Conservation (phyloP, 345 rosid genomes). For the Cardiospermum halicacabum region DNA sequence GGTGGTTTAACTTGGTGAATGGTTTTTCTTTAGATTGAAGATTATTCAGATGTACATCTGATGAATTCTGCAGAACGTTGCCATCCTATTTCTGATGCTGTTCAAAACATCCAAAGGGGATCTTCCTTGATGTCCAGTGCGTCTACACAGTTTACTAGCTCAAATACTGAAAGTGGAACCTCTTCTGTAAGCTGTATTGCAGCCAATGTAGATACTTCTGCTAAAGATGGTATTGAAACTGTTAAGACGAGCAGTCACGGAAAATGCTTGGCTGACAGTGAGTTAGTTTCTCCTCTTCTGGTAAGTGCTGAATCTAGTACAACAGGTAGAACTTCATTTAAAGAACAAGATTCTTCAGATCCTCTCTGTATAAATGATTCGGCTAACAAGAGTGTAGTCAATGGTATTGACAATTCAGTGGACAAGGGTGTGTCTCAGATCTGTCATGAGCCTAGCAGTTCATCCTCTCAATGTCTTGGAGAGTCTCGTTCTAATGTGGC, state of each 20-base stretch:
- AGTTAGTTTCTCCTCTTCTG: conserved; percentile 34
- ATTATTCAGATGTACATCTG: conserved; percentile 24
- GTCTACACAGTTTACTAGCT: conserved; percentile 21
- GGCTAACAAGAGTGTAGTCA: conserved; percentile 46
- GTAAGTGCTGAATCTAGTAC: conserved; percentile 36
- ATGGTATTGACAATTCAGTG: conserved; percentile 39
- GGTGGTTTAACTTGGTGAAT: conserved; percentile 5
- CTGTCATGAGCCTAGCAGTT: conserved; percentile 29
- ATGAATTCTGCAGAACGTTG: conserved; percentile 26
- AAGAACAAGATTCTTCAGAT: conserved; percentile 45
- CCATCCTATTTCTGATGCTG: conserved; percentile 22
- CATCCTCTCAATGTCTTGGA: conserved; percentile 25
- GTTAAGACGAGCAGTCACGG: conserved; percentile 23
- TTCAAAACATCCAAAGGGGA: conserved; percentile 22
- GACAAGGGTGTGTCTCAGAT: conserved; percentile 29
- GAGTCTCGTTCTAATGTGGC: conserved; percentile 22
- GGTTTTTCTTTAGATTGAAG: conserved; percentile 40
- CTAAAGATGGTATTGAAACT: conserved; percentile 22
- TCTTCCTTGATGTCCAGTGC: conserved; percentile 21
- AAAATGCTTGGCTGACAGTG: conserved; percentile 32
- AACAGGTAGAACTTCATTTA: conserved; percentile 40
- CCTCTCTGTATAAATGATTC: conserved; percentile 33
- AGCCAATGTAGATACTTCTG: conserved; percentile 22
- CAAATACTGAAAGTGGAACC: conserved; percentile 29
- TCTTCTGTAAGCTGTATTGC: conserved; percentile 24